Evolutionary conservation across 371 early-diverging fungal species (phyloP).

Genomic region (Synchytrium microbalum): DNA sequence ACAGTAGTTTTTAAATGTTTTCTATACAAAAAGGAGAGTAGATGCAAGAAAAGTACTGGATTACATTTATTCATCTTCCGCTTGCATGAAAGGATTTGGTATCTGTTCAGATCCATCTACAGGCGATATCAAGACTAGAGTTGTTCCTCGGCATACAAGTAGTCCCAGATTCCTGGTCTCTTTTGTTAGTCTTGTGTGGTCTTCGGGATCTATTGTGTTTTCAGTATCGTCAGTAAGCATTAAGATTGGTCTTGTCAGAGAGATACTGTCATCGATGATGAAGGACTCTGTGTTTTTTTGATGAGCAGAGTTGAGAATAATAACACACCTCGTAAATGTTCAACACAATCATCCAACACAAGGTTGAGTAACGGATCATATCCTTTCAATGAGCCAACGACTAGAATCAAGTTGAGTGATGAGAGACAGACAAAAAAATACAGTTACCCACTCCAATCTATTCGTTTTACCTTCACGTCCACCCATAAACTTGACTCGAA

Average conservation of each 20-base stretch:
- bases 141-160: slow-evolving; percentile 83
- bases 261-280: too few relatives aligned
- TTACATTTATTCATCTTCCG: not conserved
- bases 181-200: slow-evolving; percentile 50
- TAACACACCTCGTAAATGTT: slow-evolving; percentile 60
- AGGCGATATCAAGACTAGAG: slow-evolving; percentile 84
- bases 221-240: not conserved
- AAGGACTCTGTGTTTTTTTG: too few relatives aligned
- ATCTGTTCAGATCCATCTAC: slow-evolving; percentile 87
- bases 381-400: slow-evolving; percentile 84
- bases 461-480: slow-evolving; percentile 82
- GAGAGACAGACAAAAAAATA: not conserved
- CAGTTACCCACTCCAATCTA: not conserved
- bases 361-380: slow-evolving; percentile 88
- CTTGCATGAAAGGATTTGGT: slow-evolving; percentile 67
- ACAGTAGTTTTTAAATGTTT: too few relatives aligned
- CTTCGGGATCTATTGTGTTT: slow-evolving; percentile 54
- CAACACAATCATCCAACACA: slow-evolving; percentile 86
- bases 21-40: too few relatives aligned
- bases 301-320: too few relatives aligned
- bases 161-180: slow-evolving; percentile 63
- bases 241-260: too few relatives aligned
- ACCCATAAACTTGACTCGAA: slow-evolving; percentile 85
- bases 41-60: too few relatives aligned
- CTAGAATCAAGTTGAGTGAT: slow-evolving; percentile 34